Base-by-base conservation (phyloP, 2,329 filamentous ascomycete genomes). In the Xylariaceae sp. region DNA sequence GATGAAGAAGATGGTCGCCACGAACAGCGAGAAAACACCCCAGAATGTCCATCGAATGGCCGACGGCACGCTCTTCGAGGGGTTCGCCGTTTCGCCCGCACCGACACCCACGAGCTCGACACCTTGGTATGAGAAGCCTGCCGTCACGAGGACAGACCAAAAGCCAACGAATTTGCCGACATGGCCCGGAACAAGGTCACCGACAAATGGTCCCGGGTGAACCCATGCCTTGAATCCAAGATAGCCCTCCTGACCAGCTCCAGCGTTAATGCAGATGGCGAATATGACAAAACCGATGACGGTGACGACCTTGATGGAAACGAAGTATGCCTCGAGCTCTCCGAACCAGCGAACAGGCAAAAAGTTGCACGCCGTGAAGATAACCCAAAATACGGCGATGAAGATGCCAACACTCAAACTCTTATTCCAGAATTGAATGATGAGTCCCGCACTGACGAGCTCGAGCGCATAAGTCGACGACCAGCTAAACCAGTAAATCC, bases 401-500 rank as follows among this genome's bases (percentile, higher is more conserved):
- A 86, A 88, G 60, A 91, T 84, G 55, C 79, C 87, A 52, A 89
- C 81, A 64, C 76, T 84, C 55, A 90, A 71, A 26, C 70, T 67
- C 1, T 73, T 59, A 53, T 83, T 76, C 88, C 87, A 91, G 69
- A 86, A 91, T 67, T 89, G 83, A 59, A 91, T 87, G 53, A 91
- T 87, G 47, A 90, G 73, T 4, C 86, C 87, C 1, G 86, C 83
- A 0, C 86, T 85, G 0, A 83, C 87, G 40, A 91, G 75, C 66
- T 91, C 87, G 6, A 90, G 78, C 0, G 86, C 86, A 62, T 82
- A 88, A 0, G 87, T 89, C 54, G 86, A 82, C 19, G 83, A 78
- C 86, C 71, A 91, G 39, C 80, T 85, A 66, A 90, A 90, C 85
- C 86, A 91, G 71, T 91, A 91, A 56, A 89, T 84, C 87, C 87